phyloP scores from a whole-genome alignment of 192 early-diverging fungal species.

The Lobosporangium transversale region DNA sequence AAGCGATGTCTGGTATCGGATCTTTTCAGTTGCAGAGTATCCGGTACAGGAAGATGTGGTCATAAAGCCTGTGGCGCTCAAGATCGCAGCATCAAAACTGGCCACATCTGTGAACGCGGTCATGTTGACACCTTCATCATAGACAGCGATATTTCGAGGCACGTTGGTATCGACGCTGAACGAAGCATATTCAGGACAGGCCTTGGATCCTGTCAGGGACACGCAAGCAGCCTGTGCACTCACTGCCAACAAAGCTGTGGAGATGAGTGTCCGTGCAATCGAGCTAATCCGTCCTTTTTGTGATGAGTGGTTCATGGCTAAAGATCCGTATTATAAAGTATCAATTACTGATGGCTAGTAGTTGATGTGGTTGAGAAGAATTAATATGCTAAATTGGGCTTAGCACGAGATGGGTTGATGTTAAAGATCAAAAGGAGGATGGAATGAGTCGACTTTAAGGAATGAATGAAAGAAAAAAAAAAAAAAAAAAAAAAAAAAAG shows the following conservation, averaged over 20 bases:
- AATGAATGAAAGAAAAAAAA: no score
- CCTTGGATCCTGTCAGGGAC: slow-evolving; percentile 10
- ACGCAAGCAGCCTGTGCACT: slow-evolving; percentile 15
- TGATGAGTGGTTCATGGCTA: not conserved
- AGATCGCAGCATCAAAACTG: slow-evolving; percentile 18
- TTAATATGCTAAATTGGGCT: not conserved
- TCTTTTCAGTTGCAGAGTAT: not conserved
- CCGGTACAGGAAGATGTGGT: slow-evolving; percentile 9
- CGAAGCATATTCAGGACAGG: slow-evolving; percentile 7
- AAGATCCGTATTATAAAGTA: no score
- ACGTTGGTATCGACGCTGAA: slow-evolving; percentile 10
- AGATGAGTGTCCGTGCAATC: slow-evolving; percentile 21
- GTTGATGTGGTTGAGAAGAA: not conserved
- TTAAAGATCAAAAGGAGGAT: not conserved
- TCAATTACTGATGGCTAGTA: not conserved
- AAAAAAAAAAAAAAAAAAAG: no score
- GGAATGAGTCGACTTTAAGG: no score
- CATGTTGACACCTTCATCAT: slow-evolving; percentile 10
- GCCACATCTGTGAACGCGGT: slow-evolving; percentile 4
- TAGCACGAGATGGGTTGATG: not conserved
- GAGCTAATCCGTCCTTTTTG: no score
- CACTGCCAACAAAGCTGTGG: slow-evolving; percentile 19
- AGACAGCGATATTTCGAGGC: not conserved
- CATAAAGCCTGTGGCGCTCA: slow-evolving; percentile 1
- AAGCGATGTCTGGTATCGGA: slow-evolving; percentile 33